These are phyloP conservation scores for Nigrograna mackinnonii DNA, from an alignment of 2,329 filamentous ascomycete genomes.

Conservation along the genomic window DNA sequence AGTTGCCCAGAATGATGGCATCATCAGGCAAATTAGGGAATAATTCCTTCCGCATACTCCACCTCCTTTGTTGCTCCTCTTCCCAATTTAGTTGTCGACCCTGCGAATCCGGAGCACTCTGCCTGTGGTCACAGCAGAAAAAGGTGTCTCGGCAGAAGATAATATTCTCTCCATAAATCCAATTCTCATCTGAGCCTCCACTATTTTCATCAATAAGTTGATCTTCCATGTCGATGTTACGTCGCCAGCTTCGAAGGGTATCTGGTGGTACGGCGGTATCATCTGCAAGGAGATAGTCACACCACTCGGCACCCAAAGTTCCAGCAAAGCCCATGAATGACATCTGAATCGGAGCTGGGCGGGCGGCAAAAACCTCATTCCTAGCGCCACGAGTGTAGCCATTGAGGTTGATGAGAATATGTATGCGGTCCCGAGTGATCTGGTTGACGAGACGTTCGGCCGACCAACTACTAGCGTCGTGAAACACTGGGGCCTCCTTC, in stretches of 20 bases:
- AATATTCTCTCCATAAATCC: slow-evolving; percentile 97
- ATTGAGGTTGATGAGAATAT: slow-evolving; percentile 96
- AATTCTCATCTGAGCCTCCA: slow-evolving; percentile 71
- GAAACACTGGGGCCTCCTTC: slow-evolving; percentile 85
- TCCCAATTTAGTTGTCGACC: slow-evolving; percentile 74
- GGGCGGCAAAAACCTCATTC: slow-evolving; percentile 95
- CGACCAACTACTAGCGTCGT: slow-evolving; percentile 85
- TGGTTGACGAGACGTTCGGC: slow-evolving; percentile 83
- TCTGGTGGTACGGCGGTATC: slow-evolving; percentile 80
- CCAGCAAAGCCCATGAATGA: slow-evolving; percentile 99
- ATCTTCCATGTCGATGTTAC: slow-evolving; percentile 75
- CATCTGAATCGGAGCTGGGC: slow-evolving; percentile 96
- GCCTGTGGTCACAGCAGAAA: slow-evolving; percentile 96
- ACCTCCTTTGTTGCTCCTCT: slow-evolving; percentile 78
- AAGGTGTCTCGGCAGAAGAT: slow-evolving; percentile 94
- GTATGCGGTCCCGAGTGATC: slow-evolving; percentile 84
- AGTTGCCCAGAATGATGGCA: slow-evolving; percentile 91
- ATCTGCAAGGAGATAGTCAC: slow-evolving; percentile 94
- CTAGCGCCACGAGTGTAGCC: slow-evolving; percentile 96
- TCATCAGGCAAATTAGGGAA: slow-evolving; percentile 85
- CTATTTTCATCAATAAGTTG: slow-evolving; percentile 65
- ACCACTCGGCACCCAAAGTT: slow-evolving; percentile 96
- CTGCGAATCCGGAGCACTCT: slow-evolving; percentile 76
- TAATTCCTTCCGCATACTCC: slow-evolving; percentile 90
- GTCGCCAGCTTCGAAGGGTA: slow-evolving; percentile 78